Conservation (phyloP, 108 stramenopile genomes). For the Tribonema minus region DNA sequence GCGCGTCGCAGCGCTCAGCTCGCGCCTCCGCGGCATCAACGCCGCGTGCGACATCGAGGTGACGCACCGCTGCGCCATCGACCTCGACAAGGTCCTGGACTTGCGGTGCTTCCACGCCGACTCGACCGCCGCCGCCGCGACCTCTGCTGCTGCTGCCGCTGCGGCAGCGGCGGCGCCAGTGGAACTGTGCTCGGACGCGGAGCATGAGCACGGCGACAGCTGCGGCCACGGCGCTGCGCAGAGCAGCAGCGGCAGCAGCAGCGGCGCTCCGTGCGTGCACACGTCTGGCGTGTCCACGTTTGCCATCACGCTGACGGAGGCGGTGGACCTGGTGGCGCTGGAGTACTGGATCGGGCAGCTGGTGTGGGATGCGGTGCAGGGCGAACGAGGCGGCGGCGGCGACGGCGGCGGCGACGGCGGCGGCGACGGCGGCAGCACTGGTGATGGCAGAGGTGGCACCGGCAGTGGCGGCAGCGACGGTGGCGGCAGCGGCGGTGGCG, state of each 20-base stretch:
- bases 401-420: neutral
- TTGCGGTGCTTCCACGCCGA: constrained; percentile 73
- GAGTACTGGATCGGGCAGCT: constrained; percentile 39
- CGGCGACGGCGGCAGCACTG: too few relatives aligned
- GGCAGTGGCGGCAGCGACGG: neutral
- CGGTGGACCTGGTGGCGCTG: constrained; percentile 8
- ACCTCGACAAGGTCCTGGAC: constrained; percentile 76
- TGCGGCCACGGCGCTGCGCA: neutral
- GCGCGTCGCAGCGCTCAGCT: constrained; percentile 45
- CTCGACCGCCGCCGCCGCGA: constrained; percentile 35
- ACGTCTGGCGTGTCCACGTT: constrained; percentile 18
- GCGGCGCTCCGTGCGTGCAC: constrained; percentile 5
- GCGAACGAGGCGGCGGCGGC: constrained; percentile 1
- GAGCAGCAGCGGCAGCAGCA: constrained; percentile 37
- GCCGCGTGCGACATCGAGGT: constrained; percentile 68
- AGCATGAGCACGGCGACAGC: constrained; percentile 2
- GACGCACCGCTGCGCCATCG: constrained; percentile 72
- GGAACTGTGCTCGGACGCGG: neutral
- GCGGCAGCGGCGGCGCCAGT: neutral
- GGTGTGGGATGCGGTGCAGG: constrained; percentile 23
- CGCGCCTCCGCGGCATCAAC: constrained; percentile 61
- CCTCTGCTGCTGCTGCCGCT: neutral
- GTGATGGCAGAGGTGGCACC: neutral
- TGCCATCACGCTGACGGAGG: constrained; percentile 14
- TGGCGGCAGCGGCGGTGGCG: neutral